Percentiles rank a stretch among this genome's conserved stretches.
These are phyloP conservation scores for Wallacemonas rigidus DNA, from an alignment of 208 protist species.

Conservation along the genomic window DNA sequence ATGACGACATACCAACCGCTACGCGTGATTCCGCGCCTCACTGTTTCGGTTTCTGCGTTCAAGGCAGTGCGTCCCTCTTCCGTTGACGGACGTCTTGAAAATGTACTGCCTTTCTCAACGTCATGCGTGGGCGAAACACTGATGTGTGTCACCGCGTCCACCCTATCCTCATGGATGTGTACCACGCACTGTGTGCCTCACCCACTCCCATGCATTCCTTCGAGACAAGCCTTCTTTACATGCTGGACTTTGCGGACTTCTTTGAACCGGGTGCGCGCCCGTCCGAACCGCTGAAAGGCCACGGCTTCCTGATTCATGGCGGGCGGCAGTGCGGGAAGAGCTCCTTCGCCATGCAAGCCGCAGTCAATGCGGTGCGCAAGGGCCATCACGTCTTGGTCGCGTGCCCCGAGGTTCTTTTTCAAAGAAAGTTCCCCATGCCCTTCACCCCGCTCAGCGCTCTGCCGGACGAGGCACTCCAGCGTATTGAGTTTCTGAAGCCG, in stretches of 20 bases:
- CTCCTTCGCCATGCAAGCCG: slow-evolving; percentile 72
- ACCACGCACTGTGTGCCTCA: too few species aligned
- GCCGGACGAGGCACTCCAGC: slow-evolving; percentile 29
- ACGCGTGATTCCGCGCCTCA: too few species aligned
- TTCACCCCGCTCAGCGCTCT: slow-evolving; percentile 54
- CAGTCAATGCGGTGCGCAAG: slow-evolving; percentile 41
- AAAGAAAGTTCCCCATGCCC: slow-evolving; percentile 59
- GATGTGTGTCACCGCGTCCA: too few species aligned
- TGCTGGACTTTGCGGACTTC: neutral
- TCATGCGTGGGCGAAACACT: too few species aligned
- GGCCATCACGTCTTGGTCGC: slow-evolving; percentile 42
- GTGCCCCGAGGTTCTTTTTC: slow-evolving; percentile 49
- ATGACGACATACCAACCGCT: too few species aligned
- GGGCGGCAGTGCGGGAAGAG: slow-evolving; percentile 54
- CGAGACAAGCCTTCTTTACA: too few species aligned
- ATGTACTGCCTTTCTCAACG: too few species aligned
- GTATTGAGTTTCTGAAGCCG: slow-evolving; percentile 69
- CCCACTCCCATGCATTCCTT: too few species aligned
- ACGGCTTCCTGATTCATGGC: slow-evolving; percentile 59
- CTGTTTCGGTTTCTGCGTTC: too few species aligned
- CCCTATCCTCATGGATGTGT: too few species aligned
- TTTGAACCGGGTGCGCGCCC: slow-evolving; percentile 23
- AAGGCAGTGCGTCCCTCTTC: too few species aligned
- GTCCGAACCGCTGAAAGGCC: slow-evolving; percentile 27
- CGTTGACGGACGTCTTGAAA: too few species aligned